Evolutionary conservation across 768 basidiomycete species (phyloP).

Genomic region (Hebeloma cylindrosporum): DNA sequence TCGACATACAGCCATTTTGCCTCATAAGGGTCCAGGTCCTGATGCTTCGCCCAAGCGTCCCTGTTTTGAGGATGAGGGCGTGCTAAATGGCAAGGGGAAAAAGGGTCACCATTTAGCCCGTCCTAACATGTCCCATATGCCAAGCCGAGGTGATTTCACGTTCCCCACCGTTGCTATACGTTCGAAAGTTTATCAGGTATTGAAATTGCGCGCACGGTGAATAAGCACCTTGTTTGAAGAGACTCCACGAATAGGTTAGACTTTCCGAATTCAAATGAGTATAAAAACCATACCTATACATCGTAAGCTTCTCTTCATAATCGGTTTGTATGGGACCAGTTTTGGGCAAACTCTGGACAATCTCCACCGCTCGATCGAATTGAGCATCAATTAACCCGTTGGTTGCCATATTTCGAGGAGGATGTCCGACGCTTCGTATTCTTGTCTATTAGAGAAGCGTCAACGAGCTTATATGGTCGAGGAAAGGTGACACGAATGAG

Average conservation of each 20-base stretch:
- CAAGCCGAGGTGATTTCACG: conserved; percentile 74
- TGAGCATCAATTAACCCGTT: conserved; percentile 73
- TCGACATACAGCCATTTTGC: conserved; percentile 92
- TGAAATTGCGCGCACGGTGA: background rate
- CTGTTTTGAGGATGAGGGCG: conserved; percentile 34
- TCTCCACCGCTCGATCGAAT: conserved; percentile 93
- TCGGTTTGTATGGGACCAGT: conserved; percentile 93
- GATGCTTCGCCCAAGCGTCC: conserved; percentile 96
- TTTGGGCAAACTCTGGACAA: conserved; percentile 90
- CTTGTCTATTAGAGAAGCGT: background rate
- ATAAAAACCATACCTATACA: conserved; percentile 70
- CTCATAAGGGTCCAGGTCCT: conserved; percentile 72
- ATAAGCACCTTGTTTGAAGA: conserved; percentile 86
- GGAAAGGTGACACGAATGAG: too few relatives aligned
- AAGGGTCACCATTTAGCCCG: conserved; percentile 77
- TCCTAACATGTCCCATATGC: conserved; percentile 88
- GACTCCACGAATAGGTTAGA: conserved; percentile 41
- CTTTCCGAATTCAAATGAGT: conserved; percentile 4
- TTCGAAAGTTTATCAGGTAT: conserved; percentile 9
- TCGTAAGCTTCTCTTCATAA: conserved; percentile 91
- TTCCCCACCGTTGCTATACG: conserved; percentile 84
- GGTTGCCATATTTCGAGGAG: conserved; percentile 64
- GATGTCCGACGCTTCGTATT: too few relatives aligned
- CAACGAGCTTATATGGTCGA: background rate
- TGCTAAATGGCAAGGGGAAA: background rate